These are phyloP conservation scores for Myxozyma melibiosi DNA, from an alignment of 805 yeast species.

Conservation along the genomic window DNA sequence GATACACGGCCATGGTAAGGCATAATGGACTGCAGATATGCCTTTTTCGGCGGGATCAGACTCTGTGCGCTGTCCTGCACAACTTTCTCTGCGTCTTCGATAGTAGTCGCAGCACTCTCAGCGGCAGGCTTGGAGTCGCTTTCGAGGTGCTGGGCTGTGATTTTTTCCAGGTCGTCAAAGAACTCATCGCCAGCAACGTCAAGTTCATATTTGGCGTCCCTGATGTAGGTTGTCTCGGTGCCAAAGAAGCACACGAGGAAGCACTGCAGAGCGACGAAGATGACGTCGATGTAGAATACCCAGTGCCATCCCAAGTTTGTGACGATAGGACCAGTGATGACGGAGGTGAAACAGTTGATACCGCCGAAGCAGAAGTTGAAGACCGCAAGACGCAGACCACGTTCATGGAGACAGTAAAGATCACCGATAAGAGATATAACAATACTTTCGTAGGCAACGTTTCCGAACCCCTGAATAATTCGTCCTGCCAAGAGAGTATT, in stretches of 20 bases:
- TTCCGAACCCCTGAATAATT: conserved; percentile 42
- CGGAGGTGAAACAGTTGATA: conserved; percentile 59
- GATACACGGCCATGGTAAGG: neutral
- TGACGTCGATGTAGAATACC: neutral
- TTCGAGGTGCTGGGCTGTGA: neutral
- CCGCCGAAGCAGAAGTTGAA: conserved; percentile 57
- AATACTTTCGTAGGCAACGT: conserved; percentile 45
- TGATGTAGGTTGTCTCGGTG: neutral
- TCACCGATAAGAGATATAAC: conserved; percentile 54
- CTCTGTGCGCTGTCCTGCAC: no score
- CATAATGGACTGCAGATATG: neutral
- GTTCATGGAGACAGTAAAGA: conserved; percentile 54
- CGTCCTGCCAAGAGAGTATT: conserved; percentile 21
- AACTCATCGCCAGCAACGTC: conserved; percentile 1
- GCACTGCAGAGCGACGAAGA: neutral
- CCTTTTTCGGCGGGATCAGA: neutral
- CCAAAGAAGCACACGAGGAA: neutral
- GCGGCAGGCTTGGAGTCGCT: no score
- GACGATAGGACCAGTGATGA: conserved; percentile 59
- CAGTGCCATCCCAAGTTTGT: conserved; percentile 50
- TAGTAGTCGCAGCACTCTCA: neutral
- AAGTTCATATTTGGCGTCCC: neutral
- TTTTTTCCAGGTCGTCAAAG: conserved; percentile 1
- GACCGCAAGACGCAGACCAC: conserved; percentile 51
- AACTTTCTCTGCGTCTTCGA: neutral